Evolutionary conservation across 352 stramenopile genomes (phyloP), one percentile per base, ranked within the genome.

Genomic region (Peronosclerospora sorghi): DNA sequence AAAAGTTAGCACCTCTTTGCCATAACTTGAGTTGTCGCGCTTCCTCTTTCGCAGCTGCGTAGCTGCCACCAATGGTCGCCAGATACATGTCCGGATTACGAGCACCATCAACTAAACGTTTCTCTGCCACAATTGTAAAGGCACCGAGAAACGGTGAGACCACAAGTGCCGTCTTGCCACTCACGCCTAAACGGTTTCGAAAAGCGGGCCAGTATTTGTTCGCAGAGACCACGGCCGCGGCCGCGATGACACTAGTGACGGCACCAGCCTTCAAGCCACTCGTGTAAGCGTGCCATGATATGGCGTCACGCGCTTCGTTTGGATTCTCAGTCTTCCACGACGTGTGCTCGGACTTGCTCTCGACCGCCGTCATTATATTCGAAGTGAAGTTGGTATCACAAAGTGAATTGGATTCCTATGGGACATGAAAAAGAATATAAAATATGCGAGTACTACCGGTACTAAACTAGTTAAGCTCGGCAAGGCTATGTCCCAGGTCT

Each of bases 11-110:
- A 5, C 53, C 34, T 13, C 62, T 62, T 48, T 91, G 67, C 62
- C 80, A 69, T 40, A 65, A 51, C 46, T 72, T 72, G 28, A 88
- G 65, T 15, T 47, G 34, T 19, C 59, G 65, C 28, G 41, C 41
- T 23, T 63, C 48, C 28, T 74, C 29, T 42, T 64, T 46, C 8
- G 51, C 56, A 8, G 83, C 65, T 38, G 76, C 72, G 28, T 54
- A 42, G 27, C 8, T 13, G 30, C 62, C 56, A 40, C 81, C 62
- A 21, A 86, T 48, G 19, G 67, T 68, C 28, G 65, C 65, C 48
- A 90, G 42, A 56, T 86, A 90, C 43, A 65, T 48, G 29, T 86
- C 63, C 21, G 79, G 79, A 59, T 92, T 83, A 27, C 71, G 75
- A 24, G 70, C 75, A 17, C 73, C 76, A 4, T 59, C 46, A 27